Base-by-base conservation (phyloP, 2,329 filamentous ascomycete genomes). In the Gaeumannomyces sp. region DNA sequence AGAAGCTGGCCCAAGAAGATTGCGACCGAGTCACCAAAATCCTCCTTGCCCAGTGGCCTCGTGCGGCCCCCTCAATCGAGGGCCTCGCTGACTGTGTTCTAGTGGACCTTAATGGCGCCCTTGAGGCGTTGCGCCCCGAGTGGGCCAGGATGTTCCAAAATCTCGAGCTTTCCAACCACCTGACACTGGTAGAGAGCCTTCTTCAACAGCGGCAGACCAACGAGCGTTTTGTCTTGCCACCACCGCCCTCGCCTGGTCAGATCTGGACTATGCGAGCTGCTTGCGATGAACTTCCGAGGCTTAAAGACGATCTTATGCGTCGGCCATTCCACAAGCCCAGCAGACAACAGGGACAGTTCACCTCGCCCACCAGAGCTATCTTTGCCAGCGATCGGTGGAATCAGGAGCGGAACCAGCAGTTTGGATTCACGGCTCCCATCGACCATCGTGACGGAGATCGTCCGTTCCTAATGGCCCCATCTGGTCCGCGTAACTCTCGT, bases 131-230 rank as follows among this genome's bases (percentile, higher is more conserved):
- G 19, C 67, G 69, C 0, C 76, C 76, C 0, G 79, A 84, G 62
- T 87, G 83, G 83, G 67, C 72, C 5, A 76, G 79, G 0, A 68
- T 84, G 0, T 78, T 75, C n/a, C 74, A 78, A 6, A 87, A 87
- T 59, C 66, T 75, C 13, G 75, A 81, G 33, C 73, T 86, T 0
- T 77, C 74, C 0, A 58, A 70, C 0, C 80, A 85, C 67, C 66
- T 85, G 0, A 64, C 73, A 13, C 59, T 75, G 31, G 77, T 83
- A 0, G 81, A 86, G 63, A 7, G 60, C 0, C 68, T 82, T 11
- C 66, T 60, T 84, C 19, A 76, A 61, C 64, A 63, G 4, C 72
- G 75, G 60, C 70, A 70, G 13, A 67, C 72, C 2, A 67, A 71
- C 5, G 59, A 64, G 7, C 59, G 65, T 27, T 71, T 72, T 59